phyloP scores from a whole-genome alignment of 2,329 filamentous ascomycete genomes.

The Incumbomyces delicatus region DNA sequence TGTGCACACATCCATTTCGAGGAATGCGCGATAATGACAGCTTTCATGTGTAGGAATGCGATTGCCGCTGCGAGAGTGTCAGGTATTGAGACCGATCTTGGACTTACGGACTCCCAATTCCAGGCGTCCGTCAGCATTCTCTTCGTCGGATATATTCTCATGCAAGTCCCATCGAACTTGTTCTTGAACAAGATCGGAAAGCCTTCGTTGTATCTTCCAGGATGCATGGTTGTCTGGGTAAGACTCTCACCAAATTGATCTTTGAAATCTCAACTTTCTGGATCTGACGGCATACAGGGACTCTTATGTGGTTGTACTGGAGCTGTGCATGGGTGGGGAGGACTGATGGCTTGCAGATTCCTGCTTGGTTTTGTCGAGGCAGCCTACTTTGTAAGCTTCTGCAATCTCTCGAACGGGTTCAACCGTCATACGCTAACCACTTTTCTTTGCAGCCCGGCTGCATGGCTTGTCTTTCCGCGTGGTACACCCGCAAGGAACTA shows the following conservation, averaged over 20 bases:
- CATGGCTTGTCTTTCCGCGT: no score
- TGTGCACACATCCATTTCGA: no score
- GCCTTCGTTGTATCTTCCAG: constrained; percentile 35
- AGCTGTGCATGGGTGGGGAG: constrained; percentile 30
- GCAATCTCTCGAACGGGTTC: no score
- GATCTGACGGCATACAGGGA: no score
- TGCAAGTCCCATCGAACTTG: constrained; percentile 33
- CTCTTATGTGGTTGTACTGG: constrained; percentile 32
- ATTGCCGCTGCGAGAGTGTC: constrained; percentile 25
- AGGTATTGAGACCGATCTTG: constrained; percentile 22
- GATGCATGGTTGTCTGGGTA: constrained; percentile 36
- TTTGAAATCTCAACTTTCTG: no score
- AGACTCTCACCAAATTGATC: no score
- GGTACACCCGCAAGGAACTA: constrained; percentile 45
- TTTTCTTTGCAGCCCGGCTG: no score
- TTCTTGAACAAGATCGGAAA: constrained; percentile 31
- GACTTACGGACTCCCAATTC: constrained; percentile 23
- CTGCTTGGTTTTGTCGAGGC: constrained; percentile 41
- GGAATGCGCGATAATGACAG: no score
- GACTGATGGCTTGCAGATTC: constrained; percentile 33
- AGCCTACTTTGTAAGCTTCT: constrained; percentile 47
- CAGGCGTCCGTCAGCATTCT: constrained; percentile 32
- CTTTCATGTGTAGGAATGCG: constrained; percentile 20
- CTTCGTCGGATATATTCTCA: constrained; percentile 53
- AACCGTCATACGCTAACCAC: no score